Conservation (phyloP, 163 green algal species). For the Scenedesmus sp. region DNA sequence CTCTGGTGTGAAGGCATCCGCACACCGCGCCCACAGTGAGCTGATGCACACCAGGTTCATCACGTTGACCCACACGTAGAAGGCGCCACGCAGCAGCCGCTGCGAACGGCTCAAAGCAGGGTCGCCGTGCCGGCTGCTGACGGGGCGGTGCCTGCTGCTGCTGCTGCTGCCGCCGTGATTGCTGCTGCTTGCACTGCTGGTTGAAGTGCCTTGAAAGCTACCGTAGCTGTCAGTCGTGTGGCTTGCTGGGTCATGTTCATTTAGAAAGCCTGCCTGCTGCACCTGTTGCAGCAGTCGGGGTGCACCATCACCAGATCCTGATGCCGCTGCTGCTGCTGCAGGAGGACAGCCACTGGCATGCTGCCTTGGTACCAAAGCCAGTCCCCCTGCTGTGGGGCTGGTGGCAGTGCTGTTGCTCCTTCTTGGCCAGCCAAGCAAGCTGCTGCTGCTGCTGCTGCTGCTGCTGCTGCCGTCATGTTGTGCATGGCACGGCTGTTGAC, state of each 20-base stretch:
- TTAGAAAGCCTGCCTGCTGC: background rate
- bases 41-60: constrained; percentile 81
- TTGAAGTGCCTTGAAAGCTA: background rate
- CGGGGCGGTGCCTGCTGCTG: background rate
- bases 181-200: constrained; percentile 6
- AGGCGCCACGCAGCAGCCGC: constrained; percentile 53
- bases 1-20: constrained; percentile 82
- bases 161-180: background rate
- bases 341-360: background rate
- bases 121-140: constrained; percentile 40
- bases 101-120: constrained; percentile 10
- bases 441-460: background rate
- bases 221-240: no score
- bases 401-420: background rate
- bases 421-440: background rate
- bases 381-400: background rate
- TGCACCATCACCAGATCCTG: background rate
- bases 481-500: background rate
- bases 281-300: constrained; percentile 17
- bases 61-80: constrained; percentile 82
- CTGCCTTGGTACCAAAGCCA: background rate
- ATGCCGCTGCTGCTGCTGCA: background rate
- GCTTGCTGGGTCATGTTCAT: no score
- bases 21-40: constrained; percentile 82
- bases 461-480: background rate